Conservation (phyloP, 768 basidiomycete genomes). For the Boletus tomentosulus region DNA sequence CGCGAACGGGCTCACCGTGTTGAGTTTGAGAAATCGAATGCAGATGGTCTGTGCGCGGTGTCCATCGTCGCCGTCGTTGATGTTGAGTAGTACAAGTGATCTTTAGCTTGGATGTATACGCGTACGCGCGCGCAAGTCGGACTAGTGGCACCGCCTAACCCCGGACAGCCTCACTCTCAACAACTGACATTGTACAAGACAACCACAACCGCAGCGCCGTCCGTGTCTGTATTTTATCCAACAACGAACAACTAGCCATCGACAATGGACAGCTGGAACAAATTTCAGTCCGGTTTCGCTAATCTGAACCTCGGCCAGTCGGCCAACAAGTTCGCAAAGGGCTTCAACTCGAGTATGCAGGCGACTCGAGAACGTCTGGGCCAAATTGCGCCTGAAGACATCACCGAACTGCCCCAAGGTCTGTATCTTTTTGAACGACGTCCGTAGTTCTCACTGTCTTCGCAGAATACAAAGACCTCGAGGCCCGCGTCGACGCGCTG, state of each 20-base stretch:
- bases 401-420: constrained; percentile 93
- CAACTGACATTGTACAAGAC: not conserved
- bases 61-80: constrained; percentile 35
- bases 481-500: constrained; percentile 91
- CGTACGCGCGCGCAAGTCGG: constrained; percentile 20
- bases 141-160: constrained; percentile 22
- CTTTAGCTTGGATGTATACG: constrained; percentile 19
- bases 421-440: constrained; percentile 5
- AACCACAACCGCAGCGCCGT: constrained; percentile 3
- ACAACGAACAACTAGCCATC: not conserved
- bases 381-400: constrained; percentile 86
- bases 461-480: constrained; percentile 95
- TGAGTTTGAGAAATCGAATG: constrained; percentile 79
- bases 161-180: constrained; percentile 5
- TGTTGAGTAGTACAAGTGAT: not conserved
- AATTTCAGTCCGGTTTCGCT: constrained; percentile 58
- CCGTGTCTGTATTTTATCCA: not conserved
- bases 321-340: constrained; percentile 72
- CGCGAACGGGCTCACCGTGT: constrained; percentile 45
- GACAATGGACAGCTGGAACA: constrained; percentile 57
- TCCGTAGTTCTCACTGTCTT: not conserved
- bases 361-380: constrained; percentile 86
- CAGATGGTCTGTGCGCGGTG: constrained; percentile 45
- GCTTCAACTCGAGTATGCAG: constrained; percentile 78
- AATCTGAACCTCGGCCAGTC: constrained; percentile 71